Base-by-base conservation (phyloP, 1,284 basidiomycete species). In the Pascua sp. region DNA sequence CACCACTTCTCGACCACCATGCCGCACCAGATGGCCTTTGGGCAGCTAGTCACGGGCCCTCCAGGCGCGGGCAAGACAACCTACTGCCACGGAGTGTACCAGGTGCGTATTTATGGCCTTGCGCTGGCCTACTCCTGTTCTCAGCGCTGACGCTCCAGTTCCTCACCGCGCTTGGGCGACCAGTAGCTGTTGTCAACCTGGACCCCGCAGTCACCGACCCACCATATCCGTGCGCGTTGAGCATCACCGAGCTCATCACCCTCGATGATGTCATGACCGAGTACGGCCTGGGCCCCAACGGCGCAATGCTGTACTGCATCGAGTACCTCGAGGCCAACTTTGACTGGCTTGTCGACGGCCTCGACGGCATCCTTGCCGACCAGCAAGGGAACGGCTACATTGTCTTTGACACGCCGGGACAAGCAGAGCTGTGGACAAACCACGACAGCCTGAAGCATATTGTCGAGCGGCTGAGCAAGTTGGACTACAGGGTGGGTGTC, bases 361-460 rank as follows among this genome's bases (percentile, higher is more conserved):
- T 98, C 66, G 82, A 82, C 55, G 83, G 83, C 67, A 78, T 91
- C 1, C 61, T 68, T 18, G 60, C 43, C 9, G 16, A 60, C 42
- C 40, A 63, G 38, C 61, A 85, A 48, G 63, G 73, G 46, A 66
- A 71, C 61, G 69, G 69, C 18, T 98, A 96, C 77, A 84, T 98
- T 47, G 80, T 98, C 42, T 96, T 99, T 74, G 96, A 99, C 76
- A 84, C 97, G 7, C 95, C 96, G 0, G 96, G 96, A 0, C 96
- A 99, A 78, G 95, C 98, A 48, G 96, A 99, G 76, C 80, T 99
- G 45, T 92, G 89, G 77, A 98, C 96, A 53, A 97, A 95, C 72
- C 96, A 98, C 70, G 85, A 87, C 40, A 91, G 88, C 73, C 78
- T 95, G 69, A 94, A 88, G 80, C 83, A 81, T 56, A 87, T 94